Evolutionary conservation across 129 eudicot species (phyloP).

Genomic region (Pulicaria dysenterica): DNA sequence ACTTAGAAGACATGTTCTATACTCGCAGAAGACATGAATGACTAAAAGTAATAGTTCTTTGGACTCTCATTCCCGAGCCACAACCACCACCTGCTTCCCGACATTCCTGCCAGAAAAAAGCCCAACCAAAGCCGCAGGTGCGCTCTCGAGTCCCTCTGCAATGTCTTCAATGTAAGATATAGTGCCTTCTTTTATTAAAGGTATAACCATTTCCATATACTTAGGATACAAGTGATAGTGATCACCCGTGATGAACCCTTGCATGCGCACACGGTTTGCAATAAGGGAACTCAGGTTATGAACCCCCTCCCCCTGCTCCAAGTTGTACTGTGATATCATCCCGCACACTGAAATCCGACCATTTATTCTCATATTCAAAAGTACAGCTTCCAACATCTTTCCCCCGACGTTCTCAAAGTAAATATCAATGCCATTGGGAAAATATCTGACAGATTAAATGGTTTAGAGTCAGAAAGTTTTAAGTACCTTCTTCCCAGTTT

Average conservation of each 20-base stretch:
- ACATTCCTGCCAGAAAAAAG: constrained; percentile 58
- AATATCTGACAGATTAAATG: constrained; percentile 36
- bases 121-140: constrained; percentile 60
- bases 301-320: constrained; percentile 49
- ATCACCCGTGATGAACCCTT: constrained; percentile 49
- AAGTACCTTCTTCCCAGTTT: no score
- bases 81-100: constrained; percentile 62
- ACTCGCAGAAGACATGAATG: no score
- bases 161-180: constrained; percentile 54
- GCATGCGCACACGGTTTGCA: constrained; percentile 45
- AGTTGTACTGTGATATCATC: constrained; percentile 68
- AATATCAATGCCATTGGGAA: constrained; percentile 66
- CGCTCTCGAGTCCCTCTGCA: constrained; percentile 61
- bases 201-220: constrained; percentile 52
- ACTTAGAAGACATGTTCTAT: no score
- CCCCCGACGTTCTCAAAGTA: constrained; percentile 76
- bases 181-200: constrained; percentile 49
- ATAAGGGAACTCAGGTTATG: constrained; percentile 37
- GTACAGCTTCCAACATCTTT: constrained; percentile 69
- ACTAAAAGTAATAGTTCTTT: no score
- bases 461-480: no score
- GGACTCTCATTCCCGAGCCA: constrained; percentile 46
- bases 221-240: constrained; percentile 50
- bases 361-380: constrained; percentile 50
- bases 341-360: constrained; percentile 61